Percentiles rank a stretch among this genome's conserved stretches.
These are phyloP conservation scores for Orbilia ellipsospora DNA, from an alignment of 2,329 filamentous ascomycete genomes.

Conservation along the genomic window DNA sequence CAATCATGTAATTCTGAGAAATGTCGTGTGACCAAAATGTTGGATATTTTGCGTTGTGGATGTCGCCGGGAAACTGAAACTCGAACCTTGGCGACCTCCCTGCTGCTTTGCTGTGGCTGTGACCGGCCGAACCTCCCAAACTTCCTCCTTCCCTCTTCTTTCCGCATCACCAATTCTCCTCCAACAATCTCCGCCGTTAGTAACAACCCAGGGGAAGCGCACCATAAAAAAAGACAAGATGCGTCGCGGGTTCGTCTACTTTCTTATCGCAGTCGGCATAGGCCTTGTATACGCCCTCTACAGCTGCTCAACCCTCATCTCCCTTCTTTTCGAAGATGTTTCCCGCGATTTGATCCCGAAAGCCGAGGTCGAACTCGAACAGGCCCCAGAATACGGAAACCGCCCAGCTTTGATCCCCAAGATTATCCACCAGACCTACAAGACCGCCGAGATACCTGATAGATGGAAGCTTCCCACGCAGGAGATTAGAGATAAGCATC, in stretches of 20 bases:
- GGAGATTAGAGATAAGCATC: conserved; percentile 74
- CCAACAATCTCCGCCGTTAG: conserved; percentile 70
- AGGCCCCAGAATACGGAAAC: conserved; percentile 69
- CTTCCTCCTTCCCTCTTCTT: conserved; percentile 86
- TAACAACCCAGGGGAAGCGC: neutral
- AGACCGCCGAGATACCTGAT: conserved; percentile 74
- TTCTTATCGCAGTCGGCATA: conserved; percentile 73
- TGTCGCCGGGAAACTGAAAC: conserved; percentile 2
- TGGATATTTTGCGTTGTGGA: conserved; percentile 13
- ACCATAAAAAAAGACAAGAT: conserved; percentile 36
- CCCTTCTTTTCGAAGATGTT: conserved; percentile 75
- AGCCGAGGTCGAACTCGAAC: conserved; percentile 74
- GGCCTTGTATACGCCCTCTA: conserved; percentile 74
- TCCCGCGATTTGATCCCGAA: conserved; percentile 74
- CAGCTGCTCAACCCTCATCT: conserved; percentile 76
- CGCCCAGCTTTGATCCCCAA: conserved; percentile 75
- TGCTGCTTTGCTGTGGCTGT: conserved; percentile 25
- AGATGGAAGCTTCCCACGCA: conserved; percentile 74
- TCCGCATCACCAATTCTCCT: conserved; percentile 68
- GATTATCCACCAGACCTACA: conserved; percentile 82
- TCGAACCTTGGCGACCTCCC: neutral
- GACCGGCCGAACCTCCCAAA: neutral
- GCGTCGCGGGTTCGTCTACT: conserved; percentile 65
- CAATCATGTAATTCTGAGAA: too few species aligned
- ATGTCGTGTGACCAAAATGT: too few species aligned